phyloP scores from a whole-genome alignment of 495 filamentous ascomycete genomes.

The Aspergillus asperescens region DNA sequence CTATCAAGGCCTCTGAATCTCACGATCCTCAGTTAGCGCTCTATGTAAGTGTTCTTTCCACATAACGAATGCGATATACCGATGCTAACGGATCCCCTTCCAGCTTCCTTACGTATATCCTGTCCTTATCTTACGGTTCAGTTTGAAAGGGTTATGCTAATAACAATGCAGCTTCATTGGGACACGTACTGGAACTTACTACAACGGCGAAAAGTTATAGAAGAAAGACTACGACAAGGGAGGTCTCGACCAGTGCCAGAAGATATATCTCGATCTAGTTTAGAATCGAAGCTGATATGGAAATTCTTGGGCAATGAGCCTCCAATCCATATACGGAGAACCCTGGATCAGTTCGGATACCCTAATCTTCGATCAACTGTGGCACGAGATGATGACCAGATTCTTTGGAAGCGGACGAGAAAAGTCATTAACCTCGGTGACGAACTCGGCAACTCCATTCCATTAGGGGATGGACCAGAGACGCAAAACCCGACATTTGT shows the following conservation, averaged over 20 bases:
- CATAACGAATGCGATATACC: background rate
- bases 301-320: conserved; percentile 59
- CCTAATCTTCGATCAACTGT: conserved; percentile 57
- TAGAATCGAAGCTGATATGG: conserved; percentile 60
- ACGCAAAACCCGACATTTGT: conserved; percentile 30
- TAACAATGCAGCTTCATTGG: conserved; percentile 53
- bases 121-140: conserved; percentile 16
- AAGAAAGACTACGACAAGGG: conserved; percentile 50
- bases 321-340: conserved; percentile 58
- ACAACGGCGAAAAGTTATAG: conserved; percentile 53
- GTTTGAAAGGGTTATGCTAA: background rate
- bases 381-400: conserved; percentile 62
- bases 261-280: conserved; percentile 47
- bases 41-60: conserved; percentile 35
- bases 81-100: background rate
- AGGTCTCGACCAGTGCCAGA: conserved; percentile 52
- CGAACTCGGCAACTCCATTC: conserved; percentile 23
- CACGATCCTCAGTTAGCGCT: conserved; percentile 35
- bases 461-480: conserved; percentile 14
- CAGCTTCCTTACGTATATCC: conserved; percentile 27
- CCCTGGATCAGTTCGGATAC: conserved; percentile 63
- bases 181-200: conserved; percentile 60
- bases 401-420: conserved; percentile 65
- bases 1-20: conserved; percentile 16
- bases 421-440: conserved; percentile 29